These are phyloP conservation scores for Alternaria solani DNA, from an alignment of 2,329 filamentous ascomycete genomes.

Conservation along the genomic window DNA sequence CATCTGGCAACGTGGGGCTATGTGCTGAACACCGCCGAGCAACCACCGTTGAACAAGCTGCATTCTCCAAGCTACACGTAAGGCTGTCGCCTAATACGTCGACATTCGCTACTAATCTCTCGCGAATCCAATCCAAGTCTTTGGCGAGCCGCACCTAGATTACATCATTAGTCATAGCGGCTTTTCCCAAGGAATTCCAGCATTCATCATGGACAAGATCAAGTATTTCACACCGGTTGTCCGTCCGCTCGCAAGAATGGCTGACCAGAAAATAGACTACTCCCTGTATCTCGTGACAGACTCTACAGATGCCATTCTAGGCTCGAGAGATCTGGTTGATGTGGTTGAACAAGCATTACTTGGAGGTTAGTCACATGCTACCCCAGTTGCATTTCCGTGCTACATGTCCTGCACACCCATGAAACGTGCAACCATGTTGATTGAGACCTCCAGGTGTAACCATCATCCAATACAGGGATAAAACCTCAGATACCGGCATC, in stretches of 20 bases:
- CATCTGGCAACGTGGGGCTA: neutral
- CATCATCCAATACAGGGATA: conserved; percentile 90
- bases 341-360: conserved; percentile 79
- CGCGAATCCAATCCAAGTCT: conserved; percentile 1
- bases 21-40: neutral
- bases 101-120: neutral
- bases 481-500: conserved; percentile 75
- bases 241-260: conserved; percentile 38
- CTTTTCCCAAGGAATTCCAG: neutral
- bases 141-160: conserved; percentile 2
- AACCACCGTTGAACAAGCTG: neutral
- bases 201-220: neutral
- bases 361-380: conserved; percentile 64
- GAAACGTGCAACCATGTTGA: neutral
- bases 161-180: conserved; percentile 9
- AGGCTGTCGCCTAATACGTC: neutral
- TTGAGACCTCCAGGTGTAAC: conserved; percentile 65
- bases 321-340: conserved; percentile 70
- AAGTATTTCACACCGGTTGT: conserved; percentile 1
- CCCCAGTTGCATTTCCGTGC: neutral
- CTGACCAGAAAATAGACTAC: conserved; percentile 67
- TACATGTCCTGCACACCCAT: neutral
- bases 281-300: conserved; percentile 92
- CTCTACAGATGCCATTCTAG: conserved; percentile 85
- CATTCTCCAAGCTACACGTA: neutral